phyloP scores from a whole-genome alignment of 495 filamentous ascomycete species.

The Daldinia bambusicola region DNA sequence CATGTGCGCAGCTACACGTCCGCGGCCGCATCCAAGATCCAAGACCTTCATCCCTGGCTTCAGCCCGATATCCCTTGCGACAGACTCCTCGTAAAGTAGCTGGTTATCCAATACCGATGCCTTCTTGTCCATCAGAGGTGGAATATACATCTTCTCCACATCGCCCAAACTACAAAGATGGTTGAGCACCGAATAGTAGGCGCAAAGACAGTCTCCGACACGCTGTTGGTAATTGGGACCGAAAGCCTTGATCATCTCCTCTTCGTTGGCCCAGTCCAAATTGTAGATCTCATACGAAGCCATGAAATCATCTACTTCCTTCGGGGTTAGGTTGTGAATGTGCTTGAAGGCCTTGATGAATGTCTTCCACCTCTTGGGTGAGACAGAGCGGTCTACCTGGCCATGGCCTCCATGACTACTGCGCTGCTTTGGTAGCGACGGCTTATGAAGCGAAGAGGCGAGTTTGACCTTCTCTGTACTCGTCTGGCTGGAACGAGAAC shows the following conservation, averaged over 20 bases:
- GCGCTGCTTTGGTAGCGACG: constrained; percentile 23
- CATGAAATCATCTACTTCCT: constrained; percentile 73
- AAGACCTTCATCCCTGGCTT: constrained; percentile 62
- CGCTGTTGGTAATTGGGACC: constrained; percentile 67
- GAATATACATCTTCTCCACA: constrained; percentile 77
- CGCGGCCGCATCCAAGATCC: constrained; percentile 70
- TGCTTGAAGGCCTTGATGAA: constrained; percentile 67
- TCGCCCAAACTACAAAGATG: constrained; percentile 73
- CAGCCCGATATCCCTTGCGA: constrained; percentile 64
- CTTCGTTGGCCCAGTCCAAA: constrained; percentile 69
- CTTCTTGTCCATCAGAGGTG: constrained; percentile 68
- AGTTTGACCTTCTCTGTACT: constrained; percentile 45
- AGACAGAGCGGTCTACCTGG: constrained; percentile 58
- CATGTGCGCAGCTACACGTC: constrained; percentile 71
- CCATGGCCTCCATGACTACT: constrained; percentile 36
- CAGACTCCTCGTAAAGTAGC: constrained; percentile 68
- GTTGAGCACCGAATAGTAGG: constrained; percentile 72
- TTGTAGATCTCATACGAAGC: constrained; percentile 74
- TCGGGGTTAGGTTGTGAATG: constrained; percentile 64
- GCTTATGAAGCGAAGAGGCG: constrained; percentile 28
- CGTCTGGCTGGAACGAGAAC: constrained; percentile 46
- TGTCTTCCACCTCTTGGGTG: constrained; percentile 64
- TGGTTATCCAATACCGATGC: constrained; percentile 63
- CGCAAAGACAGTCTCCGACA: constrained; percentile 67
- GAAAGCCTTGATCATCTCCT: constrained; percentile 66